Conservation (phyloP, 495 filamentous ascomycete genomes). For the Talaromyces liani region DNA sequence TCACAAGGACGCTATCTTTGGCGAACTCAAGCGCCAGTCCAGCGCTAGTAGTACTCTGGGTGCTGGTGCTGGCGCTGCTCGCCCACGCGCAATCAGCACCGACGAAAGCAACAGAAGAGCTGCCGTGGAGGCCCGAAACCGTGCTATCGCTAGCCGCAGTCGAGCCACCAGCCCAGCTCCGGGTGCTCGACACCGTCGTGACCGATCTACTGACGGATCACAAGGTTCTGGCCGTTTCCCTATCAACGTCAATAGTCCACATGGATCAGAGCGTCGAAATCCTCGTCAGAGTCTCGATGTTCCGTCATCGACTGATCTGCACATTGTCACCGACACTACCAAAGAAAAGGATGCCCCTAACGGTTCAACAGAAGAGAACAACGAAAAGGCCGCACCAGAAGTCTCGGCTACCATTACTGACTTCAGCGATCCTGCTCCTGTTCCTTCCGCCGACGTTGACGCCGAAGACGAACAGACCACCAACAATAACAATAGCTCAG, state of each 20-base stretch:
- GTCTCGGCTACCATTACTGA: slow-evolving; percentile 29
- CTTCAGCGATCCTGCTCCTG: slow-evolving; percentile 23
- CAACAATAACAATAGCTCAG: slow-evolving; percentile 31
- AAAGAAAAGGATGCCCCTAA: slow-evolving; percentile 8
- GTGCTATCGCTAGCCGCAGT: slow-evolving; percentile 72
- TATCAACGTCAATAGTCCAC: slow-evolving; percentile 58
- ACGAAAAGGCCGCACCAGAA: slow-evolving; percentile 19
- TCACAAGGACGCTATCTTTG: slow-evolving; percentile 91
- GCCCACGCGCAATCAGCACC: slow-evolving; percentile 83
- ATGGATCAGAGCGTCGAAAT: slow-evolving; percentile 42
- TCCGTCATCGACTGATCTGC: slow-evolving; percentile 32
- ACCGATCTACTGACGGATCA: slow-evolving; percentile 71
- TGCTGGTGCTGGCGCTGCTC: slow-evolving; percentile 23
- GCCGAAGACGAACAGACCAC: not conserved
- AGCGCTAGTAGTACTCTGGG: slow-evolving; percentile 42
- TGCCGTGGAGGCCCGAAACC: slow-evolving; percentile 84
- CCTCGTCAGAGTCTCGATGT: slow-evolving; percentile 57
- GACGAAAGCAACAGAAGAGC: slow-evolving; percentile 94
- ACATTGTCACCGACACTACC: slow-evolving; percentile 19
- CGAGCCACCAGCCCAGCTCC: slow-evolving; percentile 70
- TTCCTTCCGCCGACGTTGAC: slow-evolving; percentile 12
- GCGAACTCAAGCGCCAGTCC: slow-evolving; percentile 87
- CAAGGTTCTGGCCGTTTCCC: slow-evolving; percentile 70
- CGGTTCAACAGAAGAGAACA: slow-evolving; percentile 14
- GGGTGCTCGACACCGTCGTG: slow-evolving; percentile 57